phyloP scores from a whole-genome alignment of 2,329 filamentous ascomycete genomes.

The Aureobasidium sp. region DNA sequence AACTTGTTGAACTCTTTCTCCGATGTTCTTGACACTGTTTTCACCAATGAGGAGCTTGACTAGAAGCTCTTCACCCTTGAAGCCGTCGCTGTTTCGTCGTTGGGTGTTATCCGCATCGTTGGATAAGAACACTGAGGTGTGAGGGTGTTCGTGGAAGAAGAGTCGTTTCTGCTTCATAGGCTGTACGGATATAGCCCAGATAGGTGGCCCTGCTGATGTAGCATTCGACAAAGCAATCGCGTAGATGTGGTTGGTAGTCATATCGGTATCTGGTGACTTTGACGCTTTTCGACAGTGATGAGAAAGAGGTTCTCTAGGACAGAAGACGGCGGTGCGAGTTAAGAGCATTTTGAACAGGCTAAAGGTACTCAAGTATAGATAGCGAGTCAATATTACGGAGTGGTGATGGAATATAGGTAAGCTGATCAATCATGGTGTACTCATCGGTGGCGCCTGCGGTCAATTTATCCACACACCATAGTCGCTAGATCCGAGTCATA shows the following conservation, averaged over 20 bases:
- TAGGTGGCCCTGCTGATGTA: not conserved
- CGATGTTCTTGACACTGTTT: not conserved
- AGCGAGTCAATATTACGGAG: not conserved
- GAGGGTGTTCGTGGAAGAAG: constrained; percentile 1
- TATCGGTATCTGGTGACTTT: not conserved
- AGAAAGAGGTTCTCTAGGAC: constrained; percentile 3
- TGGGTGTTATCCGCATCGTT: not conserved
- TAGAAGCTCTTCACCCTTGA: not conserved
- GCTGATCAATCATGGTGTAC: not conserved
- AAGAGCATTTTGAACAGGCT: not conserved
- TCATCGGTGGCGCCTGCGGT: constrained; percentile 1
- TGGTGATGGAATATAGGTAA: not conserved
- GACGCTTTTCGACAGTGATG: not conserved
- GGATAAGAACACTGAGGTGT: not conserved
- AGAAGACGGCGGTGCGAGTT: not conserved
- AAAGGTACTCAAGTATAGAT: not conserved
- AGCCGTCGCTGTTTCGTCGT: not conserved
- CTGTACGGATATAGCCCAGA: constrained; percentile 2
- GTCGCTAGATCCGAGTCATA: not conserved
- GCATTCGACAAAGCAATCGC: not conserved
- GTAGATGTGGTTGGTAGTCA: not conserved
- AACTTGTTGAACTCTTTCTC: not conserved
- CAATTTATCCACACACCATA: not conserved
- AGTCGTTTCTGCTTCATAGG: constrained; percentile 4
- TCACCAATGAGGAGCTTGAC: constrained; percentile 7